These are phyloP conservation scores for Fusarium sp. DNA, from an alignment of 2,329 filamentous ascomycete genomes.

Conservation along the genomic window DNA sequence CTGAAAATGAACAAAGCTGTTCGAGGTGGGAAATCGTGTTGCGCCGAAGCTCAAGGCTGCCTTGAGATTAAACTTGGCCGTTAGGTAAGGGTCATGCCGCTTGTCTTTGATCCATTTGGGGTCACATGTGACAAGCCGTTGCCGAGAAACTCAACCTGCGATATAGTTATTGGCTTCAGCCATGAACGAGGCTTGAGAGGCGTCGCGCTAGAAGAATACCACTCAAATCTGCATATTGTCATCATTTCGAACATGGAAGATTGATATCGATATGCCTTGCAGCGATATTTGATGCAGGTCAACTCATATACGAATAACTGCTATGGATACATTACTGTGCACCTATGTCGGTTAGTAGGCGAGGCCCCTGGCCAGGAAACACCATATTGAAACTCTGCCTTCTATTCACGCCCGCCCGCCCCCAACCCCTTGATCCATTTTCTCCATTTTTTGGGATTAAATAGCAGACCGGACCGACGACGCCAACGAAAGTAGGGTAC, in stretches of 20 bases:
- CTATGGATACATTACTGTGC: neutral
- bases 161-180: conserved; percentile 18
- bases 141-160: conserved; percentile 28
- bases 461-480: conserved; percentile 39
- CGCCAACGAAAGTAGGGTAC: conserved; percentile 30
- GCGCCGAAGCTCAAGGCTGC: neutral
- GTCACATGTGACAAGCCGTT: conserved; percentile 38
- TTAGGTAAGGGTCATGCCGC: conserved; percentile 21
- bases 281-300: neutral
- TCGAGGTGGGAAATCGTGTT: neutral
- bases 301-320: neutral
- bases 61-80: neutral
- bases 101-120: conserved; percentile 7
- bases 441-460: conserved; percentile 25
- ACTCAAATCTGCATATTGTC: neutral
- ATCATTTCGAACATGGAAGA: neutral
- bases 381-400: conserved; percentile 21
- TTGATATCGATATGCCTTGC: neutral
- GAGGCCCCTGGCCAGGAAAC: neutral
- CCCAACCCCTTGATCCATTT: conserved; percentile 3
- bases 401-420: conserved; percentile 23
- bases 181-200: conserved; percentile 12
- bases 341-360: neutral
- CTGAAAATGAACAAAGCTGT: neutral
- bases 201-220: conserved; percentile 6